Conservation (phyloP, 148 eudicot genomes). For the Silene latifolia region DNA sequence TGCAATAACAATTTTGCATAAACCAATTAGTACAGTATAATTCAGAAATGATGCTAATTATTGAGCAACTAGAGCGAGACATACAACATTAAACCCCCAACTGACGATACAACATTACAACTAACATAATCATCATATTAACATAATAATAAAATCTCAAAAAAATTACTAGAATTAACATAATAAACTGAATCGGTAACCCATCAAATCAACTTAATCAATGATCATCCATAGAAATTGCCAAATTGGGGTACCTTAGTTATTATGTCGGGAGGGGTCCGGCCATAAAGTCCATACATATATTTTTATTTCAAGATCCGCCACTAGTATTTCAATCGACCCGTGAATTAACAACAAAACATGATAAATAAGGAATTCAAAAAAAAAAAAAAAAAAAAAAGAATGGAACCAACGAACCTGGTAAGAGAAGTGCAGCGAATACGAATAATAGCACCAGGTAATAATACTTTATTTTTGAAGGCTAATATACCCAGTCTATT, state of each 20-base stretch:
- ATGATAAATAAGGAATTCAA: no score
- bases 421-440: constrained; percentile 97
- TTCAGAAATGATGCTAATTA: background rate
- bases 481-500: constrained; percentile 84
- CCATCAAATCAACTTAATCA: background rate
- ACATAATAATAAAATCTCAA: no score
- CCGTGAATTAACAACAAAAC: no score
- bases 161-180: no score
- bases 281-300: no score
- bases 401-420: constrained; percentile 36
- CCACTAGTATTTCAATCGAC: no score
- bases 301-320: no score
- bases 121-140: no score
- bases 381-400: background rate
- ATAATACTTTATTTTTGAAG: constrained; percentile 82
- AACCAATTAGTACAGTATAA: no score
- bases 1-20: background rate
- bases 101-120: background rate
- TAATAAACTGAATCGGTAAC: background rate
- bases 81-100: background rate
- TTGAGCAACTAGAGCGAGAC: background rate
- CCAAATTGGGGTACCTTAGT: no score
- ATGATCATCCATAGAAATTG: background rate
- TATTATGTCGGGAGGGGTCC: no score
- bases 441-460: constrained; percentile 98